Evolutionary conservation across 2,329 filamentous ascomycete genomes (phyloP), one percentile per base, ranked within the genome.

Genomic region (Dactylonectria macrodidyma): DNA sequence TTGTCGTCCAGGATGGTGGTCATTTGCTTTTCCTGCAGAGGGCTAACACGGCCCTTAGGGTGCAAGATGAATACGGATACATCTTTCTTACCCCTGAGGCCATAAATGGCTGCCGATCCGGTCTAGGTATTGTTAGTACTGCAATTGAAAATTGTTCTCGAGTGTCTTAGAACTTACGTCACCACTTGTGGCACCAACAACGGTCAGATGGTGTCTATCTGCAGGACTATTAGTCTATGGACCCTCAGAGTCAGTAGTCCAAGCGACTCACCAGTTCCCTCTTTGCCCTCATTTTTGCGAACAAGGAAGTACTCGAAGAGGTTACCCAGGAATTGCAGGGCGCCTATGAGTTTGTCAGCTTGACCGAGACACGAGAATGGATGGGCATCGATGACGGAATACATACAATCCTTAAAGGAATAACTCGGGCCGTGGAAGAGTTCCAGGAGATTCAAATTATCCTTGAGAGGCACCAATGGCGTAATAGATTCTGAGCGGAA

Each of bases 21-120:
- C 96, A 98, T 98, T 84, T 98, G 96, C 5, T 93, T 93, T 82
- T 98, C 94, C 81, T 98, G 96, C 65, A 98, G 93, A 14, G 95
- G 93, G 79, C 92, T 95, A 70, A 98, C 92, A 73, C 94, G 93
- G 69, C 95, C 95, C 81, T 96, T 93, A 30, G 96, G 96, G 81
- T 95, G 92, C 76, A 98, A 88, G 79, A 99, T 98, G 84, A 97
- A 96, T 60, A 98, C 93, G 0, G 94, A 97, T 16, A 98, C 93
- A 86, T 99, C 96, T 83, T 97, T 95, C 90, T 98, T 98, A 62
- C 95, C 95, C 58, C 95, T 87, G 62, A 99, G 87, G 63, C 96
- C 96, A 78, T 98, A 98, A 75, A 99, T 98, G 72, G 96, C 96
- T 11, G 95, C 95, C 33, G 94, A 97, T 26, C 95, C 95, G 33